Percentiles rank a stretch among this genome's conserved stretches.
These are phyloP conservation scores for Hippophae gyantsensis DNA, from an alignment of 306 rosid species.

Conservation along the genomic window DNA sequence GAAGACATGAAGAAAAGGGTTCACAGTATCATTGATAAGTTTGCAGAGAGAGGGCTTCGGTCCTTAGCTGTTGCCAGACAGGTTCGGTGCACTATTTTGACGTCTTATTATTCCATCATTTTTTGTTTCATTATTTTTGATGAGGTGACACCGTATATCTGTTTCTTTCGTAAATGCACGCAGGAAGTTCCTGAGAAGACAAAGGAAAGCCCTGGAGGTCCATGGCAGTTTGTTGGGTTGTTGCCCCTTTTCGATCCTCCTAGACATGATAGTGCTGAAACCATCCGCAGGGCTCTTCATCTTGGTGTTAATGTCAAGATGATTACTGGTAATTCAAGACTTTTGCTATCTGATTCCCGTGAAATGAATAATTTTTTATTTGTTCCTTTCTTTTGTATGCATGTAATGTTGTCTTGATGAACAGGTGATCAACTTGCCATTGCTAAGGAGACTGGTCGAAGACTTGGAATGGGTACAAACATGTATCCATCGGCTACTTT, in stretches of 20 bases:
- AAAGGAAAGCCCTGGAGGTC: slow-evolving; percentile 66
- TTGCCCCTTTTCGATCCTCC: slow-evolving; percentile 94
- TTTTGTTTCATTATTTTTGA: background rate
- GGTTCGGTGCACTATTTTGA: slow-evolving; percentile 28
- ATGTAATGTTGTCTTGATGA: slow-evolving; percentile 6
- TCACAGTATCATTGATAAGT: slow-evolving; percentile 66
- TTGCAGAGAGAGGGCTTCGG: slow-evolving; percentile 96
- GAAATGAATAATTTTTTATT: slow-evolving; percentile 1
- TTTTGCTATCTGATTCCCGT: background rate
- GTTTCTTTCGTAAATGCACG: slow-evolving; percentile 7
- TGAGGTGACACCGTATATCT: background rate
- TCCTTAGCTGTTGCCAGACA: slow-evolving; percentile 92
- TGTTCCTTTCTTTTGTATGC: slow-evolving; percentile 1
- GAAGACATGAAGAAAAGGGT: slow-evolving; percentile 75
- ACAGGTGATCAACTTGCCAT: slow-evolving; percentile 98
- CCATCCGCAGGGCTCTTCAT: slow-evolving; percentile 88
- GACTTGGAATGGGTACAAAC: slow-evolving; percentile 99
- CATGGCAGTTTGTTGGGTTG: slow-evolving; percentile 95
- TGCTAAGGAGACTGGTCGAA: slow-evolving; percentile 91
- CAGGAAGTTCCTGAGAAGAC: slow-evolving; percentile 84
- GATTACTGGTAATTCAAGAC: slow-evolving; percentile 69
- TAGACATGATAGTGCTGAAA: slow-evolving; percentile 97
- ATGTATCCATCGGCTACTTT: slow-evolving; percentile 95
- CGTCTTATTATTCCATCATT: too few relatives aligned
- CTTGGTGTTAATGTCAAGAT: slow-evolving; percentile 98